Conservation (phyloP, 257 asterid genomes). For the Salvia miltiorrhiza region DNA sequence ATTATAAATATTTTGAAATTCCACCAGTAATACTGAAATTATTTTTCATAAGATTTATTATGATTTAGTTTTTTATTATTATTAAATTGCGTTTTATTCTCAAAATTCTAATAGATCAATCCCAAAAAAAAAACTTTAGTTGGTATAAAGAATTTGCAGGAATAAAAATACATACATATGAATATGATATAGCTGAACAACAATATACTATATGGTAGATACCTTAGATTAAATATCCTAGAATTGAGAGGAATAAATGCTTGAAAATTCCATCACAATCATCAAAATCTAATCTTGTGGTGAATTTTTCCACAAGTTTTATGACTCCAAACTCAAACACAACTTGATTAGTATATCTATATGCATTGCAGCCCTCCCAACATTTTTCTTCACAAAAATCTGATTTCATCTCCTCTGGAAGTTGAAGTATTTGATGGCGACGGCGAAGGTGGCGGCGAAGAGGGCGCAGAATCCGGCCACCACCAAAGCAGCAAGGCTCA, state of each 20-base stretch:
- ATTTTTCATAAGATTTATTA: too few relatives aligned
- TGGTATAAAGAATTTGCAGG: not conserved
- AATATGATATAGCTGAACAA: not conserved
- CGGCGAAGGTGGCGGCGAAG: constrained; percentile 69
- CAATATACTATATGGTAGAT: too few relatives aligned
- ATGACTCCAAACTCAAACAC: not conserved
- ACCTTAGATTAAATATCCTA: not conserved
- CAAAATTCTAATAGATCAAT: not conserved
- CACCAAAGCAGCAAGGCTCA: constrained; percentile 58
- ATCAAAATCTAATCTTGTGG: not conserved
- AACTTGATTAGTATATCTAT: not conserved
- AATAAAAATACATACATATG: not conserved
- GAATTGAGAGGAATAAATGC: not conserved
- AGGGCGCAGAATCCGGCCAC: constrained; percentile 55
- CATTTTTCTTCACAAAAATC: not conserved
- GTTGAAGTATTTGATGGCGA: constrained; percentile 67
- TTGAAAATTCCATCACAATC: not conserved
- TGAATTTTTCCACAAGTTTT: not conserved
- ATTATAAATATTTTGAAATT: too few relatives aligned
- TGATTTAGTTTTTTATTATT: too few relatives aligned
- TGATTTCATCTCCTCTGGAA: constrained; percentile 68
- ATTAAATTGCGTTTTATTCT: too few relatives aligned
- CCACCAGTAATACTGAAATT: too few relatives aligned
- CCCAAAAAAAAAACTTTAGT: not conserved
- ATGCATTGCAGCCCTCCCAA: too few relatives aligned